These are phyloP conservation scores for Centella asiatica DNA, from an alignment of 129 eudicot genomes.

Conservation along the genomic window DNA sequence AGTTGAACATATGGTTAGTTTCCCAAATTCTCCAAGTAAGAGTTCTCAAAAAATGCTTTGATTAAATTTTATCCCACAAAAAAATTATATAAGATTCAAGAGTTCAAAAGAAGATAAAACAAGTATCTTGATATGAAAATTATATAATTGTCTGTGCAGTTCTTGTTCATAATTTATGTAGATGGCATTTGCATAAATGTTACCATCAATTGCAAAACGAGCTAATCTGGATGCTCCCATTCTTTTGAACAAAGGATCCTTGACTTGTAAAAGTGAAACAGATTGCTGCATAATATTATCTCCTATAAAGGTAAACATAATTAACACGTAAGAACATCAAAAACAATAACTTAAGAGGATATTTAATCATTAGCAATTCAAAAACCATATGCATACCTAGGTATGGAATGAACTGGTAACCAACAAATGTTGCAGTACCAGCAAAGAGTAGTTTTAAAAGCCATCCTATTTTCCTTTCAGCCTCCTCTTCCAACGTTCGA, in stretches of 20 bases:
- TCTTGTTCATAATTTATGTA: background rate
- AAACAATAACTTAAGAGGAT: background rate
- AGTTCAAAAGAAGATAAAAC: too few relatives aligned
- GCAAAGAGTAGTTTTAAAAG: constrained; percentile 65
- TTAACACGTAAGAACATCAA: background rate
- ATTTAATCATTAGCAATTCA: background rate
- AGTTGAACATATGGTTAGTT: too few relatives aligned
- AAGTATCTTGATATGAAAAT: background rate
- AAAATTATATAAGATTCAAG: too few relatives aligned
- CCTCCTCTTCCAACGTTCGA: constrained; percentile 62
- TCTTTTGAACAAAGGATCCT: constrained; percentile 86
- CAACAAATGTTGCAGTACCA: constrained; percentile 69
- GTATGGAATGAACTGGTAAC: constrained; percentile 74
- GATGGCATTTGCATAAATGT: background rate
- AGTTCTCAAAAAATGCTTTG: too few relatives aligned
- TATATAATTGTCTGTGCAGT: background rate
- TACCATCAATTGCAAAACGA: constrained; percentile 83
- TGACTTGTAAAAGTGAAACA: constrained; percentile 73
- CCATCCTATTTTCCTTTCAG: constrained; percentile 86
- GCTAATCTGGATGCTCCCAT: constrained; percentile 95
- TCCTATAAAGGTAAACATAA: constrained; percentile 30
- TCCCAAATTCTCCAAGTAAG: too few relatives aligned
- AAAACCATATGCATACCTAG: constrained; percentile 40
- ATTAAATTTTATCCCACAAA: too few relatives aligned
- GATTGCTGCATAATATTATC: constrained; percentile 83